Base-by-base conservation (phyloP, 192 early-diverging fungal species). In the Physocladia obscura region DNA sequence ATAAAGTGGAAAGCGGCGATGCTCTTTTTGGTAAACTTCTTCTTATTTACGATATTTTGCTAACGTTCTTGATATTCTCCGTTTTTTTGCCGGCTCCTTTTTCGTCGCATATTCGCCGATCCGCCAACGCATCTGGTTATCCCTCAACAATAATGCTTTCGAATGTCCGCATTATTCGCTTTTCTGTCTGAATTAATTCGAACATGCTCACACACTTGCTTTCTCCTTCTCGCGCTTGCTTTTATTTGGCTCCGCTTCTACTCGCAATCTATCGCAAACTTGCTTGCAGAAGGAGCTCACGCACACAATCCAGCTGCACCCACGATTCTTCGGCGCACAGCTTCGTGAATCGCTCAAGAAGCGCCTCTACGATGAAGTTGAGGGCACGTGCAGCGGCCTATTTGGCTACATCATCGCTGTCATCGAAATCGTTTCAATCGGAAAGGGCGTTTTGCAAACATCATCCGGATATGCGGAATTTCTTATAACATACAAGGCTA, bases 231-330 rank as follows among this genome's bases (percentile, higher is more conserved):
- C n/a, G n/a, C n/a, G n/a, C n/a, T n/a, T n/a, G n/a, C n/a, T n/a
- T n/a, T n/a, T n/a, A n/a, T n/a, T n/a, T n/a, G n/a, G n/a, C n/a
- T n/a, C n/a, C n/a, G n/a, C n/a, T n/a, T n/a, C n/a, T n/a, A n/a
- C n/a, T n/a, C n/a, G n/a, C n/a, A n/a, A n/a, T n/a, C n/a, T n/a
- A n/a, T n/a, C n/a, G n/a, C n/a, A n/a, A n/a, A n/a, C n/a, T n/a
- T 44, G 21, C 62, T n/a, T 37, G n/a, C 71, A 81, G 80, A 85
- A 98, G 85, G 84, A 91, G 62, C 85, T 99, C 21, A 80, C 88
- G 47, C 94, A 98, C 76, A 97, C 93, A 39, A 96, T 99, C 75
- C 88, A 87, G 36, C 88, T 99, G 44, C 94, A 94, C 68, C 97
- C 97, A 31, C 90, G 89, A 56, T 96, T 88, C 71, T 93, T 96